Base-by-base conservation (phyloP, 345 rosid species). In the Rhodamnia argentea region DNA sequence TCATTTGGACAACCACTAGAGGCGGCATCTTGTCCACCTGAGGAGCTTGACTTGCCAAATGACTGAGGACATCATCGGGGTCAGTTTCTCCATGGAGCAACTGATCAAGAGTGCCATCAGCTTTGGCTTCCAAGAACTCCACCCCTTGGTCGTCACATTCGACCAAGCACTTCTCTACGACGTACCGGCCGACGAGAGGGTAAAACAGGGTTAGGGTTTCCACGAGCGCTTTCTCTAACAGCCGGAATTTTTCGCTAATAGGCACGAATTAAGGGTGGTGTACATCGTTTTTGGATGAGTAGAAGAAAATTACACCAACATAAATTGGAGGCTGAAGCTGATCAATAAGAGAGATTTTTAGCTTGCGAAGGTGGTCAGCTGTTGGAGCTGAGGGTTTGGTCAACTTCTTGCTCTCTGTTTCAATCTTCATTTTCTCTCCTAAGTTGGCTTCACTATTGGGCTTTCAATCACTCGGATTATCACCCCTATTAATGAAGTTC, bases 361-460 rank as follows among this genome's bases (percentile, higher is more conserved):
- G 56, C 78, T 81, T 86, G 47, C 86, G 88, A 13, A 87, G 90
- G 40, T 92, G 89, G 74, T 82, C 37, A 50, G 91, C 94, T n/a
- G 93, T 91, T 29, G 93, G 92, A 53, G 86, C 83, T 44, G 92
- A 91, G 76, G 93, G 95, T 81, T 87, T 90, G 88, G 90, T 86
- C 84, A 90, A 56, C 47, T 91, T 91, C 84, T 85, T 89, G 32
- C 92, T 89, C 75, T 85, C 44, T 22, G 88, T 85, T 56, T 87
- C 86, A 81, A 92, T 87, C 54, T 86, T 86, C 93, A 86, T 62
- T 14, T 62, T 62, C 7, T 20, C 15, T 15, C 75, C 22, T 29
- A 37, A 62, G 42, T 29, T 62, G 75, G 23, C 75, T 18, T 15
- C 23, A 29, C 75, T 62, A 14, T 7, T 15, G 16, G 7, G 40